phyloP scores from a whole-genome alignment of 352 stramenopile genomes.

The Thalassiosira sp. region DNA sequence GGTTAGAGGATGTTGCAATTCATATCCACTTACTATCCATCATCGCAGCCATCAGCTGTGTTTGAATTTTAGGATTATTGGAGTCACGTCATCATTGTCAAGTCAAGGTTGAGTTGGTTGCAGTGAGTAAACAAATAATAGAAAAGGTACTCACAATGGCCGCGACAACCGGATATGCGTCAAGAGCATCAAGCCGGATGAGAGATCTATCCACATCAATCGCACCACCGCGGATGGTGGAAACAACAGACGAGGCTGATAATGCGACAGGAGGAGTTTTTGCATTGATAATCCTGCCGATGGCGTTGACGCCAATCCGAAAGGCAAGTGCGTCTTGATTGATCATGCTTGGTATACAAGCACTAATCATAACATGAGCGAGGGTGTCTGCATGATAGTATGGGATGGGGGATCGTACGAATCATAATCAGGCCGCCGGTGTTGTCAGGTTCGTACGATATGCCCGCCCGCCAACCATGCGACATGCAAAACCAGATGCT shows the following conservation, averaged over 20 bases:
- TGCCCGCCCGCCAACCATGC: too few relatives aligned
- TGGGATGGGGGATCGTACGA: too few relatives aligned
- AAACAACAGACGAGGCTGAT: neutral
- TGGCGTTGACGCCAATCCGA: neutral
- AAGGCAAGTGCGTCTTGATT: neutral
- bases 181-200: neutral
- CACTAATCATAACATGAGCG: too few relatives aligned
- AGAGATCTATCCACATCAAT: neutral
- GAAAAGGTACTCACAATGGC: neutral
- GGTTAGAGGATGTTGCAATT: neutral
- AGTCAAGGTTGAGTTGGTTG: too few relatives aligned
- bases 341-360: too few relatives aligned
- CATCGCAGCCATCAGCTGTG: neutral
- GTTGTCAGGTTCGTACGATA: too few relatives aligned
- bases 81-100: too few relatives aligned
- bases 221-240: neutral
- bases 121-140: too few relatives aligned
- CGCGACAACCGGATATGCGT: neutral
- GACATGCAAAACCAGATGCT: too few relatives aligned
- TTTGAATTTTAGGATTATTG: neutral
- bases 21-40: neutral
- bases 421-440: too few relatives aligned
- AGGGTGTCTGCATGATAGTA: too few relatives aligned
- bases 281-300: neutral
- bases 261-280: neutral